These are phyloP conservation scores for Podospora tetraspora DNA, from an alignment of 495 filamentous ascomycete genomes.

Conservation along the genomic window DNA sequence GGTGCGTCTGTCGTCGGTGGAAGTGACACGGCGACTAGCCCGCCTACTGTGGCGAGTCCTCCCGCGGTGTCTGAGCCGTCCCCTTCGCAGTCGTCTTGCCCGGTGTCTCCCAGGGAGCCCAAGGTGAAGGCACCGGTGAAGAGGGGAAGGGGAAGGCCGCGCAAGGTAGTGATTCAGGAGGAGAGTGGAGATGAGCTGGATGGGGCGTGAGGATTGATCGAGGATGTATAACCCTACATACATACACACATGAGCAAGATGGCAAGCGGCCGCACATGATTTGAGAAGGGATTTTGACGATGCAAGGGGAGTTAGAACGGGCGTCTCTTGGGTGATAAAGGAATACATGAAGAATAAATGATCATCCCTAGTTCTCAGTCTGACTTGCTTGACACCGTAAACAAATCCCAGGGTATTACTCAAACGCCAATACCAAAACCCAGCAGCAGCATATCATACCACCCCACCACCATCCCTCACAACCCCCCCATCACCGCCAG, in stretches of 20 bases:
- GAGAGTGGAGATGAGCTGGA: conserved; percentile 21
- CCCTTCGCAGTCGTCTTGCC: conserved; percentile 5
- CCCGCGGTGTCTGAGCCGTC: neutral
- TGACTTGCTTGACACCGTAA: neutral
- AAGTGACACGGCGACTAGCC: neutral
- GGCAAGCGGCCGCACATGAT: neutral
- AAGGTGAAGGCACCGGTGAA: conserved; percentile 1
- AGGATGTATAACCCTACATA: neutral
- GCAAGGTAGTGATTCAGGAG: conserved; percentile 14
- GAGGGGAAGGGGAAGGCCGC: conserved; percentile 10
- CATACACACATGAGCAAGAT: conserved; percentile 3
- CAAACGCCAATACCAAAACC: neutral
- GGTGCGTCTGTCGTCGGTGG: conserved; percentile 36
- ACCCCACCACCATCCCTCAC: too few relatives aligned
- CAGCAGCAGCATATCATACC: too few relatives aligned
- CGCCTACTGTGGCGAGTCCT: neutral
- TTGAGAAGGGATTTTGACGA: neutral
- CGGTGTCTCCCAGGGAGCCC: conserved; percentile 6
- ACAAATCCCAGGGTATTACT: neutral
- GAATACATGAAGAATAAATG: neutral
- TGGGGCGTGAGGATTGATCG: neutral
- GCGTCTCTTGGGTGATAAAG: neutral
- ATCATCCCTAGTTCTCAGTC: neutral
- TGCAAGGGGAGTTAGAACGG: neutral
- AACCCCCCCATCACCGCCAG: neutral